phyloP scores from a whole-genome alignment of 2,329 filamentous ascomycete species.

The Aspergillus brunneoviolaceus region DNA sequence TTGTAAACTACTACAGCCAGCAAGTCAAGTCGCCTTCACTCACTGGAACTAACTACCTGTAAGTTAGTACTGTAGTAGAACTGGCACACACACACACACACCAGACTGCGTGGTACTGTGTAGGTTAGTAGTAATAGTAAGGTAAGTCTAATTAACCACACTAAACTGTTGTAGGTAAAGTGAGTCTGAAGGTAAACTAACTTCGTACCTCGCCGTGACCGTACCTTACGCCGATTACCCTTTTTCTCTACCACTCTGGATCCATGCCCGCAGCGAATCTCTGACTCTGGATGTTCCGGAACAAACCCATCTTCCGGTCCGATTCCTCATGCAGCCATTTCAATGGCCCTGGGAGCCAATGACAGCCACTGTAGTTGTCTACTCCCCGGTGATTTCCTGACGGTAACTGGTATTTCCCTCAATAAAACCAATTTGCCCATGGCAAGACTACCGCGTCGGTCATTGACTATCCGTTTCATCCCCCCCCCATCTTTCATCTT shows the following conservation, averaged over 20 bases:
- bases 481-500: background rate
- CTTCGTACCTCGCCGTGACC: background rate
- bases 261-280: constrained; percentile 10
- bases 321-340: constrained; percentile 12
- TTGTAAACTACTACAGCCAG: constrained; percentile 11
- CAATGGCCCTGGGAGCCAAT: constrained; percentile 7
- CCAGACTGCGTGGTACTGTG: background rate
- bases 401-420: background rate
- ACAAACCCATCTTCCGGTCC: constrained; percentile 16
- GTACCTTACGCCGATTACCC: constrained; percentile 11
- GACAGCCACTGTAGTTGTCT: background rate
- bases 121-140: constrained; percentile 1
- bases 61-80: background rate
- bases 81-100: background rate
- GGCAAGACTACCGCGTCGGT: background rate
- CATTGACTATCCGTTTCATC: background rate
- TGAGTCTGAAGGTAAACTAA: background rate
- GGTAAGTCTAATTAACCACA: no score
- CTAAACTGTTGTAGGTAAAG: constrained; percentile 3
- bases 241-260: constrained; percentile 12
- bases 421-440: background rate
- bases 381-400: constrained; percentile 1
- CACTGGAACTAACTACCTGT: background rate
- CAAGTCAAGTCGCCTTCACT: constrained; percentile 9
- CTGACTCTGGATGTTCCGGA: constrained; percentile 7